phyloP scores from a whole-genome alignment of 495 filamentous ascomycete species.

The Xylaria longipes region DNA sequence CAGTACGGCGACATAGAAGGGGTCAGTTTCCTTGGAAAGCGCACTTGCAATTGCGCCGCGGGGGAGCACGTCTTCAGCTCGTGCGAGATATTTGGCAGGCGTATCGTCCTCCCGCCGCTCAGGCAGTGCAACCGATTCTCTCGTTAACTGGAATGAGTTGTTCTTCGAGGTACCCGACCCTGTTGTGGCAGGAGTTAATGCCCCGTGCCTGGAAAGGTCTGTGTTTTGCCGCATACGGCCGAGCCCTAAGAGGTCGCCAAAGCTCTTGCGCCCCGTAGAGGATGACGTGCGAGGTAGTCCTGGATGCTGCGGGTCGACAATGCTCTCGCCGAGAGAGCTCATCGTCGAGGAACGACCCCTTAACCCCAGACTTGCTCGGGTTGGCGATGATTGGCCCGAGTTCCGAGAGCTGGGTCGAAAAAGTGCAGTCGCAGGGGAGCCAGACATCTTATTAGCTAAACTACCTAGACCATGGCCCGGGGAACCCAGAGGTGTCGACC shows the following conservation, averaged over 20 bases:
- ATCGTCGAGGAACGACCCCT: constrained; percentile 89
- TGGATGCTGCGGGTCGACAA: constrained; percentile 64
- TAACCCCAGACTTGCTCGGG: constrained; percentile 57
- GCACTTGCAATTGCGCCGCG: constrained; percentile 80
- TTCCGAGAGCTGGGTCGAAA: constrained; percentile 70
- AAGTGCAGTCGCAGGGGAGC: constrained; percentile 61
- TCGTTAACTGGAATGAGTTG: constrained; percentile 70
- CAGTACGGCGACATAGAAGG: constrained; percentile 81
- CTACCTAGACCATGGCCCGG: constrained; percentile 31
- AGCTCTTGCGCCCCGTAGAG: constrained; percentile 86
- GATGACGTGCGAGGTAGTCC: constrained; percentile 72
- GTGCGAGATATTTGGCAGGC: constrained; percentile 83
- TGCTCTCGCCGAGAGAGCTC: constrained; percentile 72
- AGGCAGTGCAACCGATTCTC: constrained; percentile 70
- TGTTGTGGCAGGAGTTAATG: constrained; percentile 69
- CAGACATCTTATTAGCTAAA: constrained; percentile 26
- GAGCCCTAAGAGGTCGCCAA: constrained; percentile 84
- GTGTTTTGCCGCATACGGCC: constrained; percentile 79
- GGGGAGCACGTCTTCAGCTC: constrained; percentile 78
- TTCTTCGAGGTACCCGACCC: constrained; percentile 70
- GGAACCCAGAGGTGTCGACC: constrained; percentile 45
- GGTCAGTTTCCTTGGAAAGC: constrained; percentile 80
- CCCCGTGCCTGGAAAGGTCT: constrained; percentile 67
- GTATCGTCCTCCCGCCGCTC: constrained; percentile 87
- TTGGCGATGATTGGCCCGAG: constrained; percentile 77